phyloP scores from a whole-genome alignment of 2,329 filamentous ascomycete genomes.

The Fusarium multiceps region DNA sequence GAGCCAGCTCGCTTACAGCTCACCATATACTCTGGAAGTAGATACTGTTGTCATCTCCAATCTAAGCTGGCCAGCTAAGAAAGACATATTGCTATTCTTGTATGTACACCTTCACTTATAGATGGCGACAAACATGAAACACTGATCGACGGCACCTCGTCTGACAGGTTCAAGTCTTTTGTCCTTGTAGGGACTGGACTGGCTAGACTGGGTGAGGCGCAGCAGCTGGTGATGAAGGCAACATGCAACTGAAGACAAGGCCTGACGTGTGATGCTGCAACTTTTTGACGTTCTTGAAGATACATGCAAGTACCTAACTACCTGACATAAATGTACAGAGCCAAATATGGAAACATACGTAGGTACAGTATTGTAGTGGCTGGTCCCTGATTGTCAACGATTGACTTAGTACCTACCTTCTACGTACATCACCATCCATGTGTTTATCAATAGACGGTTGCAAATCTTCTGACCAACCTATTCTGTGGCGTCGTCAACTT shows the following conservation, averaged over 20 bases:
- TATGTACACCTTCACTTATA: constrained; percentile 7
- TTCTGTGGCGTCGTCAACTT: neutral
- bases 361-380: neutral
- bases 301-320: neutral
- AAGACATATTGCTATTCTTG: constrained; percentile 17
- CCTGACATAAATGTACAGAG: neutral
- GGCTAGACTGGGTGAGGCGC: constrained; percentile 18
- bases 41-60: neutral
- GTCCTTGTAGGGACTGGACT: constrained; percentile 23
- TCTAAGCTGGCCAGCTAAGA: constrained; percentile 6
- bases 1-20: constrained; percentile 4
- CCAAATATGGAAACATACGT: constrained; percentile 35
- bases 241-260: constrained; percentile 1
- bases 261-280: constrained; percentile 38
- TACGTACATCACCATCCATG: constrained; percentile 17
- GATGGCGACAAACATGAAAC: constrained; percentile 38
- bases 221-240: constrained; percentile 16
- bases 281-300: constrained; percentile 20
- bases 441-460: constrained; percentile 2
- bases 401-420: neutral
- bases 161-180: constrained; percentile 25
- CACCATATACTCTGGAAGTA: constrained; percentile 1
- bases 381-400: constrained; percentile 15
- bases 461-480: neutral
- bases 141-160: constrained; percentile 31